Evolutionary conservation across 2,329 filamentous ascomycete genomes (phyloP), one percentile per base, ranked within the genome.

Genomic region (Penicillium palitans): DNA sequence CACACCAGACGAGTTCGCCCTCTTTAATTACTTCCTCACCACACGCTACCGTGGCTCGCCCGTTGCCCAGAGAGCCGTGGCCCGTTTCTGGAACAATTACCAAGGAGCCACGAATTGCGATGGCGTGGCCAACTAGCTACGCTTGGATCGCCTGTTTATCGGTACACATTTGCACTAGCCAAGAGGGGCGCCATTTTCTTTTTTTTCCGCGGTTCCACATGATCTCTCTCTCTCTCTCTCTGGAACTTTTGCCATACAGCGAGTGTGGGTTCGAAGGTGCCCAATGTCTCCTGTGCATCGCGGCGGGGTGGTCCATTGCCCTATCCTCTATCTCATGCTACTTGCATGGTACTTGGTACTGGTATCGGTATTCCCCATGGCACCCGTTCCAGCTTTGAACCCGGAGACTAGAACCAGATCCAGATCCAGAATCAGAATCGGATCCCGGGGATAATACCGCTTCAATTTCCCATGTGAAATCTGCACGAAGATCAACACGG

Each of bases 21-120:
- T 96, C 60, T 92, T 96, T 84, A 96, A 95, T 79, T 93, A 88
- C 75, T 93, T 89, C 74, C 87, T 90, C 61, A 21, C 40, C 15
- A 76, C 83, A 61, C 84, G 88, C 10, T 91, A 89, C 70, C 73
- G 78, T 31, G 83, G 84, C 59, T 77, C 76, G 17, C 70, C 74
- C 27, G 68, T 83, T 49, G 79, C 83, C 24, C 79, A 80, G 65
- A 76, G 74, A 52, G 83, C 83, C 12, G 80, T 84, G 52, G 80
- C 78, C 61, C 81, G 83, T 15, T 87, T 83, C 69, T 87, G 84
- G 84, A 77, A 83, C 63, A 76, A 69, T 55, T 70, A 70, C 53
- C 68, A 66, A 49, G 67, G 67, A 47, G 58, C 67, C 19, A 48
- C 68, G 29, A 66, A 68, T 52, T 58, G 66, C 31, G 66, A 66